A percentile compares a stretch with the other conserved stretches of the same genome.
Evolutionary conservation across 2,329 filamentous ascomycete genomes (phyloP).

Genomic region (Didymosphaeria variabile): DNA sequence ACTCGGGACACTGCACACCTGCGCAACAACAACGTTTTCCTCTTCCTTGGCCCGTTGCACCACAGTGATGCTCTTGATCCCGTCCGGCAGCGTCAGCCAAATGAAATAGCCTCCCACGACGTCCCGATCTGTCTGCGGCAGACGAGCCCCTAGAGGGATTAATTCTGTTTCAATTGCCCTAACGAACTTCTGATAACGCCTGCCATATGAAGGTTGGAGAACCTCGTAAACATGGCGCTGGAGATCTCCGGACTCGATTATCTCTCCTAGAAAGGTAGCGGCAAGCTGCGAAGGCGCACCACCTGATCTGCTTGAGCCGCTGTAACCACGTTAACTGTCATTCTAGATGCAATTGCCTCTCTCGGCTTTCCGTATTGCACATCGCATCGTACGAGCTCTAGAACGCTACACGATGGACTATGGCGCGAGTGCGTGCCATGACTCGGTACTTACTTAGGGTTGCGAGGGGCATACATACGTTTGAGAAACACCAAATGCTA

Average conservation of each 20-base stretch:
- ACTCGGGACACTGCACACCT: constrained; percentile 38
- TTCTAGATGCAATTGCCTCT: constrained; percentile 9
- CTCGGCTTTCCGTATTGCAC: background rate
- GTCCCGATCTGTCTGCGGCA: constrained; percentile 54
- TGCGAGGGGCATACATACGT: constrained; percentile 54
- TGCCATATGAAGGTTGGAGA: constrained; percentile 65
- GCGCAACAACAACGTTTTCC: constrained; percentile 73
- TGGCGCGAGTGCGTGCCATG: constrained; percentile 5
- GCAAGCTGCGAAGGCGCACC: constrained; percentile 68
- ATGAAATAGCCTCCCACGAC: constrained; percentile 85
- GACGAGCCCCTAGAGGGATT: constrained; percentile 67
- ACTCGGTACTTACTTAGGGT: background rate
- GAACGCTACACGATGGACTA: constrained; percentile 11
- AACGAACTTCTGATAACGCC: constrained; percentile 65
- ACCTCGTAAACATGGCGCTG: constrained; percentile 62
- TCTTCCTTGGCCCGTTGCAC: constrained; percentile 66
- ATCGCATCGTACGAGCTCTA: constrained; percentile 3
- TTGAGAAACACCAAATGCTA: constrained; percentile 68
- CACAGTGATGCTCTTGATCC: constrained; percentile 64
- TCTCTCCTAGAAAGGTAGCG: constrained; percentile 64
- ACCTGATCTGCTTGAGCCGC: constrained; percentile 66
- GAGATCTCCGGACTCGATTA: constrained; percentile 62
- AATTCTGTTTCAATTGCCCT: constrained; percentile 68
- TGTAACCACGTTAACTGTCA: constrained; percentile 43
- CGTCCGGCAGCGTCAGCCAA: constrained; percentile 73